Base-by-base conservation (phyloP, 768 basidiomycete genomes). In the Trametes gibbosa region DNA sequence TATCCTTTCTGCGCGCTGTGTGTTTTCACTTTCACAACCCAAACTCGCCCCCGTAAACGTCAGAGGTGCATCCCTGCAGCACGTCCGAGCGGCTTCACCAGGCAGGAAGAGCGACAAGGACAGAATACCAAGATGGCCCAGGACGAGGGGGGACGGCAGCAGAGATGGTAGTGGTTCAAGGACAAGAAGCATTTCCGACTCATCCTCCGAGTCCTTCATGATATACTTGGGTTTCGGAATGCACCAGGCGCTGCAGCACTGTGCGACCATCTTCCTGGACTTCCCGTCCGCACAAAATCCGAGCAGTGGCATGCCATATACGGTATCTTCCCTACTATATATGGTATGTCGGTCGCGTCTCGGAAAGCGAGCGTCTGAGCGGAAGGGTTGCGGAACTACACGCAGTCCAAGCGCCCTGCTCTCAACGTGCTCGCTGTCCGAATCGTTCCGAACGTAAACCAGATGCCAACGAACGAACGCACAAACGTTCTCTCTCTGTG, bases 171-270 rank as follows among this genome's bases (percentile, higher is more conserved):
- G 47, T 27, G 40, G 59, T 54, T 34, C 41, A 41, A 50, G 48
- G 53, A 54, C 59, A 60, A 60, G 59, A 60, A 42, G 51, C 43
- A 48, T 52, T n/a, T 53, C 51, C 58, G 45, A 21, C n/a, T 19
- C 39, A 39, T 37, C 52, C 53, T 54, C 59, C 51, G 50, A 52
- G 4, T 34, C 35, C 37, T 40, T 14, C 37, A 39, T 13, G 19
- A 41, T 3, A n/a, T 12, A 12, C 25, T 13, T 32, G 12, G 13
- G 17, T 48, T 55, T 46, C 54, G 54, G 47, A 19, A 39, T 24
- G 14, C 34, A 40, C 54, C 55, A 40, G 23, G n/a, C n/a, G n/a
- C 17, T 19, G 19, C 10, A 19, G 23, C 27, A 40, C 51, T 48
- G 27, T n/a, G 9, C 58, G 5, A 24, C 35, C 24, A 19, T 37